Percentiles rank a stretch among this genome's conserved stretches.
Evolutionary conservation across 306 rosid species (phyloP).

Genomic region (Sechiopsis laciniata): DNA sequence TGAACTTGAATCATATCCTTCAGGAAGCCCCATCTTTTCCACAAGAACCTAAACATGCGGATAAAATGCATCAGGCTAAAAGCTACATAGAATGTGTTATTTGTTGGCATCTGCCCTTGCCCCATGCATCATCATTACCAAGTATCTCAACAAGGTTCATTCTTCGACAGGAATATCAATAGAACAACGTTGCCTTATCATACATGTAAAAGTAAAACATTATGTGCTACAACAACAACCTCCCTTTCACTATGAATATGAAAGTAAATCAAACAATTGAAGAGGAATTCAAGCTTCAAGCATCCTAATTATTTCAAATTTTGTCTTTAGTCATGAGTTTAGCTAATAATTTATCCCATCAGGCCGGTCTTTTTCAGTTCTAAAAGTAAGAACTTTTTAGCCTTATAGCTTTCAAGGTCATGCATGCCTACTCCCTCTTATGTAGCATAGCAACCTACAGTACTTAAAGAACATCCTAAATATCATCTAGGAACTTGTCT

Average conservation of each 20-base stretch:
- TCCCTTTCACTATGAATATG: background rate
- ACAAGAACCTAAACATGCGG: constrained; percentile 55
- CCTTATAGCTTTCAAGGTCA: background rate
- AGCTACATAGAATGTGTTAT: constrained; percentile 10
- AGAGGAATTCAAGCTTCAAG: background rate
- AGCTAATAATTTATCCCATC: background rate
- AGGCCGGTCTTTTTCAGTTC: background rate
- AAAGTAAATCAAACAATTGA: background rate
- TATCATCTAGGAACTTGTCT: no score
- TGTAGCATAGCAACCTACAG: background rate
- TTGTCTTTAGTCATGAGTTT: background rate
- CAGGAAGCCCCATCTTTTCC: constrained; percentile 87
- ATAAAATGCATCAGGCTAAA: constrained; percentile 7
- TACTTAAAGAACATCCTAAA: background rate
- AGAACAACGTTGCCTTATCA: background rate
- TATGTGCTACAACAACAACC: background rate
- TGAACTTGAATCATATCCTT: constrained; percentile 30
- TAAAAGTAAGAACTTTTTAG: background rate
- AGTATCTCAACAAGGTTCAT: background rate
- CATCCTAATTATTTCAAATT: background rate
- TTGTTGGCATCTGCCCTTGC: background rate
- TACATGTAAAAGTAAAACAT: background rate
- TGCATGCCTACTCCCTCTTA: constrained; percentile 11
- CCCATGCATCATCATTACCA: constrained; percentile 7
- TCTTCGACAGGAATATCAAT: background rate